A percentile compares a stretch with the other conserved stretches of the same genome.
Conservation (phyloP, 2,329 filamentous ascomycete species). For the Harringtonia lauricola region DNA sequence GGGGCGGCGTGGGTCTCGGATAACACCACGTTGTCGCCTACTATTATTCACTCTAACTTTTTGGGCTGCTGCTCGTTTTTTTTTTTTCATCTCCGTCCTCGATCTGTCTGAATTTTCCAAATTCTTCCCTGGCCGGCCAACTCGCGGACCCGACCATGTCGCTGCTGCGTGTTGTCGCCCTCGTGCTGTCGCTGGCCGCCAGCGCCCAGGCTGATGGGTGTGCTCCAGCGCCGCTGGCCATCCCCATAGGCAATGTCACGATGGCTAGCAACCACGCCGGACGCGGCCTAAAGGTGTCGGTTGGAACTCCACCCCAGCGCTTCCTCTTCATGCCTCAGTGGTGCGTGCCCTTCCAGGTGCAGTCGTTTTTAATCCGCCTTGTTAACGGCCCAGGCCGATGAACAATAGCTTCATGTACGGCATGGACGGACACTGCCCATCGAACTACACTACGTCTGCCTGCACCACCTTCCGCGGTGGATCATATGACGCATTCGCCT, state of each 20-base stretch:
- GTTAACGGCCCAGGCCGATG: conserved; percentile 5
- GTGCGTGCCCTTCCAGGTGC: conserved; percentile 3
- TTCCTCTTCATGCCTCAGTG: conserved; percentile 7
- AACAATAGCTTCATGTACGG: conserved; percentile 12
- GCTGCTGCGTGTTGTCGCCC: no score
- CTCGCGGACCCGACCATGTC: no score
- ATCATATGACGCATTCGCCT: conserved; percentile 4
- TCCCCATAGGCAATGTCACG: conserved; percentile 7
- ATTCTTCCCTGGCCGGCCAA: no score
- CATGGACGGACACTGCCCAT: conserved; percentile 7
- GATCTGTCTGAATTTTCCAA: no score
- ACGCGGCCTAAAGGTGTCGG: conserved; percentile 6
- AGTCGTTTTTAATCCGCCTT: not conserved
- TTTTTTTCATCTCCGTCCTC: no score
- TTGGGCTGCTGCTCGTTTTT: no score
- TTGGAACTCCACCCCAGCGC: conserved; percentile 7
- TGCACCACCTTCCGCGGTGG: conserved; percentile 12
- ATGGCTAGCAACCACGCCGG: conserved; percentile 4
- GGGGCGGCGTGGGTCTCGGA: no score
- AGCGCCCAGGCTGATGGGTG: no score
- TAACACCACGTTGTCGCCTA: no score
- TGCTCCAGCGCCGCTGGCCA: conserved; percentile 5
- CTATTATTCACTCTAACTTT: no score
- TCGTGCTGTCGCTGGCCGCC: no score
- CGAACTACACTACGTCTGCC: not conserved